Conservation (phyloP, 1,284 basidiomycete genomes). For the Ceratobasidium sp. region DNA sequence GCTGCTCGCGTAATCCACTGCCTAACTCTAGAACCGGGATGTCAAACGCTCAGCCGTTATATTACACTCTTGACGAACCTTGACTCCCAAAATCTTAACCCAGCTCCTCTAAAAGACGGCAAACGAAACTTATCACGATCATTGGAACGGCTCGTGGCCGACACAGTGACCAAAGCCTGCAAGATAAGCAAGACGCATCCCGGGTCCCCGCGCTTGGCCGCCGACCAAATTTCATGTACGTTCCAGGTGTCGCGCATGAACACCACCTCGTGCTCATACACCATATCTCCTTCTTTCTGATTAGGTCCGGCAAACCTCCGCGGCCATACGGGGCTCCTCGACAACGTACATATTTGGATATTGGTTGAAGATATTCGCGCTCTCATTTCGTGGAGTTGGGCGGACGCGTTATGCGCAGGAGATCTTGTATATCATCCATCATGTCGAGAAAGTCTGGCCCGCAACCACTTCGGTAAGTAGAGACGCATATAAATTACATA, state of each 20-base stretch:
- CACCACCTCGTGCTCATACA: neutral
- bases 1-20: slow-evolving; percentile 58
- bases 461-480: neutral
- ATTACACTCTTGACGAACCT: slow-evolving; percentile 21
- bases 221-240: neutral
- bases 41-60: slow-evolving; percentile 52
- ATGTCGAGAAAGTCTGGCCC: slow-evolving; percentile 9
- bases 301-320: neutral
- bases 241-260: slow-evolving; percentile 11
- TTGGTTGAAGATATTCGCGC: neutral
- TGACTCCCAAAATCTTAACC: neutral
- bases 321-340: neutral
- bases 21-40: slow-evolving; percentile 54
- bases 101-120: neutral
- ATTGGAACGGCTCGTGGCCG: neutral
- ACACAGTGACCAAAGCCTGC: no score
- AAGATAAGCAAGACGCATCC: slow-evolving; percentile 40
- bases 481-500: slow-evolving; percentile 53
- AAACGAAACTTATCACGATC: neutral
- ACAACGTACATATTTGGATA: neutral
- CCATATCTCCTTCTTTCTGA: neutral
- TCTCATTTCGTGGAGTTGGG: slow-evolving; percentile 1
- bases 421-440: slow-evolving; percentile 4
- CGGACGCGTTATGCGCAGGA: slow-evolving; percentile 8
- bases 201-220: neutral